Conservation (phyloP, 1,284 basidiomycete species). For the Peniophora sp. region DNA sequence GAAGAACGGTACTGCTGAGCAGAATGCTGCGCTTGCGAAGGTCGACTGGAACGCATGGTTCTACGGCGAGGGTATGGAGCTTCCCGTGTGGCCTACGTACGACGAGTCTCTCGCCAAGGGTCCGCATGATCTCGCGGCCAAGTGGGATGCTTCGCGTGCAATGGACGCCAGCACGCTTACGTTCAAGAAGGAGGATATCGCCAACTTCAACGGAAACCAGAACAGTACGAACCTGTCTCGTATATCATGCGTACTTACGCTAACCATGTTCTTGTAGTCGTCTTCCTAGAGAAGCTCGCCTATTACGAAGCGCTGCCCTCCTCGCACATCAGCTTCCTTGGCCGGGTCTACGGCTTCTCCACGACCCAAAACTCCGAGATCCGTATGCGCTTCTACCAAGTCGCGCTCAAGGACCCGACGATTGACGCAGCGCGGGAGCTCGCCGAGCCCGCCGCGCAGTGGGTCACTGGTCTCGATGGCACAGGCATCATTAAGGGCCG, state of each 20-base stretch:
- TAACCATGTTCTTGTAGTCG: slow-evolving; percentile 34
- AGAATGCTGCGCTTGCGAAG: slow-evolving; percentile 61
- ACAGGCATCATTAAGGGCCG: slow-evolving; percentile 60
- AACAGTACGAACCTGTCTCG: slow-evolving; percentile 35
- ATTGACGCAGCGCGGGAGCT: slow-evolving; percentile 41
- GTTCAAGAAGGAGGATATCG: slow-evolving; percentile 50
- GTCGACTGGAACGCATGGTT: slow-evolving; percentile 89
- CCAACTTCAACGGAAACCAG: slow-evolving; percentile 59
- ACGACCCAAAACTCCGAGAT: slow-evolving; percentile 63
- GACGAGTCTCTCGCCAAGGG: slow-evolving; percentile 74
- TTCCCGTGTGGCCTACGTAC: slow-evolving; percentile 80
- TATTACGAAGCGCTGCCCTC: slow-evolving; percentile 46
- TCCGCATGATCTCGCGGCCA: slow-evolving; percentile 63
- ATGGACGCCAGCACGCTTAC: slow-evolving; percentile 36
- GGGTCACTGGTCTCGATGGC: slow-evolving; percentile 61
- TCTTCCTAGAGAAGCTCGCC: slow-evolving; percentile 68
- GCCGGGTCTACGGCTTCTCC: slow-evolving; percentile 44
- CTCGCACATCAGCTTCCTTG: slow-evolving; percentile 47
- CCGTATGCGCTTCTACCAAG: slow-evolving; percentile 62
- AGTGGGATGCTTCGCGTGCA: slow-evolving; percentile 69
- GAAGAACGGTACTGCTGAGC: slow-evolving; percentile 50
- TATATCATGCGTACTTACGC: neutral
- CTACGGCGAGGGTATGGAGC: slow-evolving; percentile 70
- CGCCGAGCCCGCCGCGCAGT: slow-evolving; percentile 46
- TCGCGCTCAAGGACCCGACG: slow-evolving; percentile 45